These are phyloP conservation scores for Chaetomium tenue DNA, from an alignment of 495 filamentous ascomycete genomes.

Conservation along the genomic window DNA sequence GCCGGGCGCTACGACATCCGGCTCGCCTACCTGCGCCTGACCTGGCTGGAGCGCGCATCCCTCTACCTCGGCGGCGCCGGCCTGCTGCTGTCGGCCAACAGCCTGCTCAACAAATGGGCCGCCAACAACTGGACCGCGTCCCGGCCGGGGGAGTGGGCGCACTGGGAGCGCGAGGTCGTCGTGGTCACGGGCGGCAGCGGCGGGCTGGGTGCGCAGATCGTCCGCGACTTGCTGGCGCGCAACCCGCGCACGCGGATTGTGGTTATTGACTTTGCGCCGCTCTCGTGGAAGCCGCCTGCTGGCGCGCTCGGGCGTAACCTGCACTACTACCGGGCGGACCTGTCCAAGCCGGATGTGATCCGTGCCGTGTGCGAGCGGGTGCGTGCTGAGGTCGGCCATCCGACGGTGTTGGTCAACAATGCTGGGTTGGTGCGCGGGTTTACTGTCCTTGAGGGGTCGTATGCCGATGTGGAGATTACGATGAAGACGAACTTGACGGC, in stretches of 20 bases:
- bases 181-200: conserved; percentile 33
- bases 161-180: conserved; percentile 32
- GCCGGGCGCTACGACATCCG: conserved; percentile 11
- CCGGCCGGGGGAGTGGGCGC: conserved; percentile 26
- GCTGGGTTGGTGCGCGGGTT: conserved; percentile 28
- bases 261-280: conserved; percentile 28
- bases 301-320: conserved; percentile 15
- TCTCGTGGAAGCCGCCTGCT: conserved; percentile 22
- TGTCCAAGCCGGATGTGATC: conserved; percentile 25
- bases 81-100: conserved; percentile 25
- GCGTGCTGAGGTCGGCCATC: conserved; percentile 29
- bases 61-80: conserved; percentile 23
- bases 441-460: conserved; percentile 28
- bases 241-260: conserved; percentile 27
- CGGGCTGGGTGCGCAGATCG: conserved; percentile 28
- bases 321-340: conserved; percentile 31
- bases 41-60: conserved; percentile 15
- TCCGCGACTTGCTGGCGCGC: conserved; percentile 23
- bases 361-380: conserved; percentile 22
- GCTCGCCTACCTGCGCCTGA: neutral
- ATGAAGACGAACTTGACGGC: conserved; percentile 30
- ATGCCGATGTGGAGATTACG: conserved; percentile 30
- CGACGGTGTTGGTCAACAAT: conserved; percentile 34
- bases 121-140: conserved; percentile 33
- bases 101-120: conserved; percentile 30